Conservation (phyloP, 306 rosid genomes). For the Delonix regia region DNA sequence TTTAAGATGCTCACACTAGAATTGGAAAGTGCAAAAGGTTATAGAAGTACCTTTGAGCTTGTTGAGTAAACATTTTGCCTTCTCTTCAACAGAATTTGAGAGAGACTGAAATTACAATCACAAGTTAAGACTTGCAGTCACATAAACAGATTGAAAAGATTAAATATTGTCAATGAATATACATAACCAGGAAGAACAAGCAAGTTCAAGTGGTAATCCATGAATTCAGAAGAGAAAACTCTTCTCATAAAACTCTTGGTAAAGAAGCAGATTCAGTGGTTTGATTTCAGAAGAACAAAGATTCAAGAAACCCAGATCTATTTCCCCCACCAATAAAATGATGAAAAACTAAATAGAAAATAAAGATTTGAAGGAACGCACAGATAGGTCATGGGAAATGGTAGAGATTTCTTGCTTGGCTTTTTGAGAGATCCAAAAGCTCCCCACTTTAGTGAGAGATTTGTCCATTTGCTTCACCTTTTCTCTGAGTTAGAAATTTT, state of each 20-base stretch:
- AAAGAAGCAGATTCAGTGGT: background rate
- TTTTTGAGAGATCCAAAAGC: conserved; percentile 56
- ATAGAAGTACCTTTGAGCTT: conserved; percentile 67
- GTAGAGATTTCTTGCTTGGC: conserved; percentile 53
- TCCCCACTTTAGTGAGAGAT: conserved; percentile 43
- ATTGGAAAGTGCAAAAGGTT: background rate
- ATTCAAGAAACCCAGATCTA: background rate
- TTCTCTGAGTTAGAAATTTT: no score
- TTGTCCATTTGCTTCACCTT: conserved; percentile 57
- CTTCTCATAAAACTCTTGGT: background rate
- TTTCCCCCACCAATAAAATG: background rate
- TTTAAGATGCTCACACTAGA: background rate
- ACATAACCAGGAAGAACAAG: background rate
- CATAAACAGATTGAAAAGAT: background rate
- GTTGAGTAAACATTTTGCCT: conserved; percentile 81
- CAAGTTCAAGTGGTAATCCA: background rate
- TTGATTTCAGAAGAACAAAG: background rate
- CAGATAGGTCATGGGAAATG: conserved; percentile 46
- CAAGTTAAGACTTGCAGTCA: background rate
- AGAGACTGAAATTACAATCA: conserved; percentile 58
- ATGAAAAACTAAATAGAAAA: no score
- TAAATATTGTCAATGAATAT: background rate
- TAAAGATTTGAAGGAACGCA: conserved; percentile 26
- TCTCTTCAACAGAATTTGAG: conserved; percentile 78
- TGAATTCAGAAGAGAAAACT: background rate